Evolutionary conservation across 2,329 filamentous ascomycete species (phyloP).

Genomic region (Falciphora oryzae): DNA sequence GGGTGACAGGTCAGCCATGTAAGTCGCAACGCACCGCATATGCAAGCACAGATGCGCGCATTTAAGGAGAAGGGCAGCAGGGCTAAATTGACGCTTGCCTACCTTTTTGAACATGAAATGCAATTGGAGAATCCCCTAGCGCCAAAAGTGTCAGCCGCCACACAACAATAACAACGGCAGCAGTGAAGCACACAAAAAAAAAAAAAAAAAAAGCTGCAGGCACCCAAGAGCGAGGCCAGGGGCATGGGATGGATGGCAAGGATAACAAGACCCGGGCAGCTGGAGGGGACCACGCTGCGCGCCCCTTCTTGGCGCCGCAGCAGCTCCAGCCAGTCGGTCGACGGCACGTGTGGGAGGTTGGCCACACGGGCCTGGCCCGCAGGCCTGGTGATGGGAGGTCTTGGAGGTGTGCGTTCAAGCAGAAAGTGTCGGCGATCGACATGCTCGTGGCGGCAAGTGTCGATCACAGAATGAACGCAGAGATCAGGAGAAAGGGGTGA

Average conservation of each 20-base stretch:
- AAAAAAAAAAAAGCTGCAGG: conserved; percentile 5
- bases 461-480: neutral
- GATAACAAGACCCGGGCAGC: conserved; percentile 12
- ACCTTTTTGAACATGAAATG: conserved; percentile 99
- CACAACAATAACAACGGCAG: no score
- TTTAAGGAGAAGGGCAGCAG: no score
- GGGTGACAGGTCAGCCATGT: conserved; percentile 9
- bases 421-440: conserved; percentile 17
- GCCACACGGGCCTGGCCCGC: conserved; percentile 14
- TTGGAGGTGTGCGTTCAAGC: neutral
- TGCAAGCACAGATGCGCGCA: no score
- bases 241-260: no score
- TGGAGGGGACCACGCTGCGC: no score
- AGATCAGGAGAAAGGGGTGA: conserved; percentile 12
- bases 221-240: no score
- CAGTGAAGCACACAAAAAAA: conserved; percentile 3
- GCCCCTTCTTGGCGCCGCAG: no score
- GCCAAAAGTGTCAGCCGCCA: neutral
- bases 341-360: no score
- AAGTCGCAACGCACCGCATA: conserved; percentile 4
- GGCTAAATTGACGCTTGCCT: conserved; percentile 18
- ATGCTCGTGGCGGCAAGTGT: conserved; percentile 7
- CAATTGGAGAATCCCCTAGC: conserved; percentile 84
- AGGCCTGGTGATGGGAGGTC: no score
- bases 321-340: conserved; percentile 2